phyloP scores from a whole-genome alignment of 345 rosid species.

The Combretum micranthum region DNA sequence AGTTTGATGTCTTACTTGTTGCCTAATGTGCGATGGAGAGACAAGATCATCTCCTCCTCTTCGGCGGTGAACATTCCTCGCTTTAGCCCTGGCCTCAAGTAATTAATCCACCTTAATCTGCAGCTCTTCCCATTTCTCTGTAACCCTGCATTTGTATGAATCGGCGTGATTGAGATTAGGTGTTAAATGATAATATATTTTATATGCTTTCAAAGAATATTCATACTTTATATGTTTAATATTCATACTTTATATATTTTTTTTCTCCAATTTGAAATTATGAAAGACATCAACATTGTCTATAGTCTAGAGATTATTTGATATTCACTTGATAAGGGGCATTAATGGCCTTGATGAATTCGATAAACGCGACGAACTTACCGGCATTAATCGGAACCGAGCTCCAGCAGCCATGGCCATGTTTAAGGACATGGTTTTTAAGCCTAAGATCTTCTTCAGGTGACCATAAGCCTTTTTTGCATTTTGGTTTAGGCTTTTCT shows the following conservation, averaged over 20 bases:
- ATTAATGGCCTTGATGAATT: too few species aligned
- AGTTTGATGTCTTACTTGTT: slow-evolving; percentile 58
- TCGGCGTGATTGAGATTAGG: background rate
- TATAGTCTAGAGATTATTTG: too few species aligned
- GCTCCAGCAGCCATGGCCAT: slow-evolving; percentile 90
- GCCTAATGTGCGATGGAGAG: slow-evolving; percentile 66
- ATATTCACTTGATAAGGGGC: too few species aligned
- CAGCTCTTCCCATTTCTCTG: slow-evolving; percentile 95
- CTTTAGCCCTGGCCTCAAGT: slow-evolving; percentile 82
- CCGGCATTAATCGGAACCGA: slow-evolving; percentile 83
- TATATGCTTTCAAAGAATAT: too few species aligned
- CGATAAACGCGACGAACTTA: slow-evolving; percentile 10
- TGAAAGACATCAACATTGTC: too few species aligned
- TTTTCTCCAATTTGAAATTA: too few species aligned
- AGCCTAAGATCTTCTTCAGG: slow-evolving; percentile 95
- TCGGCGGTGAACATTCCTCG: slow-evolving; percentile 48
- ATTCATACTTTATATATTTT: too few species aligned
- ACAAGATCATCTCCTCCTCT: slow-evolving; percentile 66
- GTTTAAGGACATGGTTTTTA: slow-evolving; percentile 39
- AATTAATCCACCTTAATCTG: slow-evolving; percentile 91
- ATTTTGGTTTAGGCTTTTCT: slow-evolving; percentile 54
- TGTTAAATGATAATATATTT: too few species aligned
- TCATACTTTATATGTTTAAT: too few species aligned
- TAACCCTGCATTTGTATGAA: slow-evolving; percentile 44
- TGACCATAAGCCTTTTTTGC: slow-evolving; percentile 91